These are phyloP conservation scores for Myotisia sp. DNA, from an alignment of 2,329 filamentous ascomycete species.

Conservation along the genomic window DNA sequence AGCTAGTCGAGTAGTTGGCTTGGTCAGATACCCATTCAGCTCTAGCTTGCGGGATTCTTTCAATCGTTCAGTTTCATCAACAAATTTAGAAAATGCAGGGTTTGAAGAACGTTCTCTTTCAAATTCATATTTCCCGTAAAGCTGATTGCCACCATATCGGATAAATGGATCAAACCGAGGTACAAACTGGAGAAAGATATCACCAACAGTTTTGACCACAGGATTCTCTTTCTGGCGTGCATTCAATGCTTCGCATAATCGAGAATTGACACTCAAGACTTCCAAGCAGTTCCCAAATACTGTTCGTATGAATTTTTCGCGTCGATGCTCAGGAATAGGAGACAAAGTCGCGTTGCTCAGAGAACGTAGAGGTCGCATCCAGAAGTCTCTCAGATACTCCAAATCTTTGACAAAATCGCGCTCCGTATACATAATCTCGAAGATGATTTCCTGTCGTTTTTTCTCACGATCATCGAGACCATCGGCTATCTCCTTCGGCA, in stretches of 20 bases:
- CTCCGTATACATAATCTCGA: conserved; percentile 96
- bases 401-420: conserved; percentile 97
- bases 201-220: conserved; percentile 77
- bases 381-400: conserved; percentile 95
- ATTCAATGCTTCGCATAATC: conserved; percentile 76
- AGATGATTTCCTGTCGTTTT: conserved; percentile 96
- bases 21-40: conserved; percentile 92
- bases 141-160: conserved; percentile 83
- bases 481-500: conserved; percentile 86
- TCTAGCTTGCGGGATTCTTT: conserved; percentile 96
- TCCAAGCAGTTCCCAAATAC: conserved; percentile 96
- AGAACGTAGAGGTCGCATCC: conserved; percentile 82
- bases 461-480: conserved; percentile 81
- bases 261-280: conserved; percentile 80
- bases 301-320: conserved; percentile 80
- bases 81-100: conserved; percentile 71
- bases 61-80: conserved; percentile 87
- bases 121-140: conserved; percentile 96
- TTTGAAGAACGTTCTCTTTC: conserved; percentile 89
- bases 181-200: conserved; percentile 86
- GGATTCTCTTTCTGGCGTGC: conserved; percentile 78
- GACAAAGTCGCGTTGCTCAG: conserved; percentile 51
- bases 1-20: conserved; percentile 87
- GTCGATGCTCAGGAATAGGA: conserved; percentile 73
- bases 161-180: conserved; percentile 94